Evolutionary conservation across 352 stramenopile species (phyloP).

Genomic region (Pythium folliculosum): DNA sequence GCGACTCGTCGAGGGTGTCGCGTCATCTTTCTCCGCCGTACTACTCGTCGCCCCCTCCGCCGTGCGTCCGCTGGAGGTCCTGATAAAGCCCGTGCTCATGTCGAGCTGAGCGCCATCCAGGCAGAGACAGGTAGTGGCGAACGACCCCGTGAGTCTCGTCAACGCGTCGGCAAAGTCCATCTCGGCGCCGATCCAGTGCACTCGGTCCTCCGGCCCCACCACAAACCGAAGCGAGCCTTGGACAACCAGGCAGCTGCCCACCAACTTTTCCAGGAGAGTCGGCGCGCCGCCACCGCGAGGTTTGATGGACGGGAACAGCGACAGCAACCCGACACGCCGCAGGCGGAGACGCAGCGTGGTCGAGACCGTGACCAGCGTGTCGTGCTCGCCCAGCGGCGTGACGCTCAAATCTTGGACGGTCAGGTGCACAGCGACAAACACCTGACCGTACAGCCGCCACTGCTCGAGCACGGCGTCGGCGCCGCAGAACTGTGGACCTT

Average conservation of each 20-base stretch:
- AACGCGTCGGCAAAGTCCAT: slow-evolving; percentile 6
- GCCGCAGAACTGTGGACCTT: neutral
- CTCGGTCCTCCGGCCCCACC: neutral
- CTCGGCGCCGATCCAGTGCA: slow-evolving; percentile 6
- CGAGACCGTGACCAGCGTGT: slow-evolving; percentile 1
- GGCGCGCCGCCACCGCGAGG: neutral
- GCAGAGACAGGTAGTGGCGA: neutral
- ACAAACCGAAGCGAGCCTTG: slow-evolving; percentile 9
- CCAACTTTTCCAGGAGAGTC: neutral
- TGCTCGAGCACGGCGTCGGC: slow-evolving; percentile 8
- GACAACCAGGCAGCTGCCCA: slow-evolving; percentile 3
- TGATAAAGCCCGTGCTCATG: neutral
- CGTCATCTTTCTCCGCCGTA: neutral
- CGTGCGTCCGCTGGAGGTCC: neutral
- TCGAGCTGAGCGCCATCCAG: slow-evolving; percentile 5
- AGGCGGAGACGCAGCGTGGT: neutral
- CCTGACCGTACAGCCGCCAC: slow-evolving; percentile 6
- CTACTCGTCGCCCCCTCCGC: neutral
- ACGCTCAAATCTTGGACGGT: neutral
- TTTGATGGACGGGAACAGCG: slow-evolving; percentile 5
- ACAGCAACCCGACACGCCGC: neutral
- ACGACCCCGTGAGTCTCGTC: neutral
- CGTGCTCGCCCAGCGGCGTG: neutral
- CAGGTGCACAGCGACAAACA: slow-evolving; percentile 2
- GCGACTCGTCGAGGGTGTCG: neutral